Percentiles rank a stretch among this genome's conserved stretches.
phyloP scores from a whole-genome alignment of 768 basidiomycete genomes.

The Kwoniella sp. region DNA sequence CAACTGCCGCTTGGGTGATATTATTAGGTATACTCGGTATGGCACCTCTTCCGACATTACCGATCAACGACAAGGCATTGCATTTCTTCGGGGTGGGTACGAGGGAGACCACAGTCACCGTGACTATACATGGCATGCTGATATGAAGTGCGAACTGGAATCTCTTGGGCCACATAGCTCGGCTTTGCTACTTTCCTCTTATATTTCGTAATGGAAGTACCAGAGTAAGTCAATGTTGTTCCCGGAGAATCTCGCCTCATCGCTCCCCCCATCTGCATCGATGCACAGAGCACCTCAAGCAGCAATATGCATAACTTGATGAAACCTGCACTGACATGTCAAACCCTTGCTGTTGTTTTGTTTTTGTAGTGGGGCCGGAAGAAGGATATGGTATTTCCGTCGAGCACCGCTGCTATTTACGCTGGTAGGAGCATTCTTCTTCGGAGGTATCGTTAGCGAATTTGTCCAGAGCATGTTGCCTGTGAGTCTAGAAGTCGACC shows the following conservation, averaged over 20 bases:
- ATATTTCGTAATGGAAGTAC: conserved; percentile 54
- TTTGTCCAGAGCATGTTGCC: conserved; percentile 49
- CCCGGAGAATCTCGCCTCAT: too few relatives aligned
- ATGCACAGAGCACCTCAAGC: too few relatives aligned
- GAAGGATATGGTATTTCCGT: conserved; percentile 53
- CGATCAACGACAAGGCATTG: conserved; percentile 54
- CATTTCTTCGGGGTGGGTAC: conserved; percentile 54
- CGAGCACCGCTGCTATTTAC: conserved; percentile 50
- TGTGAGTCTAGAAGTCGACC: too few relatives aligned
- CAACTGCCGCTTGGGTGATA: conserved; percentile 50
- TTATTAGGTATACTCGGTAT: conserved; percentile 50
- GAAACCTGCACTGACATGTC: not conserved
- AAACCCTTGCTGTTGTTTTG: not conserved
- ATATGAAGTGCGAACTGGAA: too few relatives aligned
- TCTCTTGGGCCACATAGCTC: too few relatives aligned
- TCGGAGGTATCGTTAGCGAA: conserved; percentile 50
- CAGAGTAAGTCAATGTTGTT: conserved; percentile 42
- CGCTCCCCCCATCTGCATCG: too few relatives aligned
- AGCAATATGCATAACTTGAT: too few relatives aligned
- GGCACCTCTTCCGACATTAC: conserved; percentile 48
- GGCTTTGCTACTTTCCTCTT: conserved; percentile 53
- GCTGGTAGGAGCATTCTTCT: conserved; percentile 40
- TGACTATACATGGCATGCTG: too few relatives aligned
- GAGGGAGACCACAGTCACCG: not conserved
- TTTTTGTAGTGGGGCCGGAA: conserved; percentile 28